Evolutionary conservation across 140 eudicot species (phyloP).

Genomic region (Bidens hawaiensis): DNA sequence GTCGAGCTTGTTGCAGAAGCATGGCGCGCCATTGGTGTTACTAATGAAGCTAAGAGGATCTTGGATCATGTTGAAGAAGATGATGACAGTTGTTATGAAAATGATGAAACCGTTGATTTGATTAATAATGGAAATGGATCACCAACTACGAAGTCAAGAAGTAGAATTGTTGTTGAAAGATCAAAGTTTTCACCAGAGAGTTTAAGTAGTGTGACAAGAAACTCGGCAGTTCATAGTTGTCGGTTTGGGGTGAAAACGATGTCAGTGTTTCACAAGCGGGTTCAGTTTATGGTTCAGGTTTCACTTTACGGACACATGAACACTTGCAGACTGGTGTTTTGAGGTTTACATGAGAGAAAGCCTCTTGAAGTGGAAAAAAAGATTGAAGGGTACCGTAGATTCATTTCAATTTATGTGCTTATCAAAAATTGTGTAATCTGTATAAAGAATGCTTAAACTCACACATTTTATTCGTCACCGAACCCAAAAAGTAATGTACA

Average conservation of each 20-base stretch:
- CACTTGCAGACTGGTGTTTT: slow-evolving; percentile 47
- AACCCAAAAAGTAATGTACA: slow-evolving; percentile 7
- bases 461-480: slow-evolving; percentile 4
- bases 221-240: slow-evolving; percentile 36
- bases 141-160: slow-evolving; percentile 27
- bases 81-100: not conserved
- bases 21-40: slow-evolving; percentile 77
- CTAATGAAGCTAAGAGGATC: slow-evolving; percentile 52
- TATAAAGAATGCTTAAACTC: slow-evolving; percentile 20
- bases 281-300: slow-evolving; percentile 21
- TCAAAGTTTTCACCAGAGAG: slow-evolving; percentile 31
- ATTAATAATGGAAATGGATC: slow-evolving; percentile 31
- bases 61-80: slow-evolving; percentile 25
- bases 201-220: slow-evolving; percentile 16
- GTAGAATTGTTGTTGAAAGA: slow-evolving; percentile 33
- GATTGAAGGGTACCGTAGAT: not conserved
- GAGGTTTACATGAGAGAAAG: slow-evolving; percentile 16
- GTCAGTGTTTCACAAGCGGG: slow-evolving; percentile 11
- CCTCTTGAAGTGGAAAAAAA: too few species aligned
- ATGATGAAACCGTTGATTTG: not conserved
- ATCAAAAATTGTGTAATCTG: slow-evolving; percentile 13
- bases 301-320: slow-evolving; percentile 24
- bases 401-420: not conserved
- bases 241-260: slow-evolving; percentile 39
- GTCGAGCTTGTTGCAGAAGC: slow-evolving; percentile 79